Base-by-base conservation (phyloP, 1,139 yeast species). In the Arxiozyma slooffiae region DNA sequence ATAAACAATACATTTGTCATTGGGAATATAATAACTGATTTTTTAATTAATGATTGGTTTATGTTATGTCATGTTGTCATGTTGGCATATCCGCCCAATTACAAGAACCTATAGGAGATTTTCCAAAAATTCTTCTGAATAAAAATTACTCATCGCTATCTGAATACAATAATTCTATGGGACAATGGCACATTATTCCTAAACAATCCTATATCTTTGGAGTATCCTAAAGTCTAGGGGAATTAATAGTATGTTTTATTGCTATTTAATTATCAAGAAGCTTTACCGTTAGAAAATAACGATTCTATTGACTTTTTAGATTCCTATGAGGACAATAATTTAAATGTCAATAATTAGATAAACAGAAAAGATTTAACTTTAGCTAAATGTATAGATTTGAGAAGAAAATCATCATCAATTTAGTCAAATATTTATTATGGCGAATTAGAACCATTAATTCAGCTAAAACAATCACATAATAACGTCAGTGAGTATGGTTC, bases 61-160 rank as follows among this genome's bases (percentile, higher is more conserved):
- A 55, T 63, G 52, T 55, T 66, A 38, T 50, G 61, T 48, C 60
- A 66, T 9, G 52, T 67, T 21, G 57, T 63, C 16, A 60, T 62
- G 24, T 53, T 67, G 48, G 69, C 70, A 18, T 67, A 66, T 50
- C 70, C 70, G n/a, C n/a, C 14, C 70, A 67, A 52, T 47, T 59
- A n/a, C 63, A 63, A 37, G 61, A 60, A 36, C 48, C 51, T 51
- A 45, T 44, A 50, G 41, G 30, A n/a, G 17, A 18, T 17, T 14
- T 30, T 14, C 18, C 23, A 16, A 8, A 38, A 30, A 9, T 30
- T 11, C 11, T 11, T 30, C 5, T 2, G 3, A 14, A 30, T 30
- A 11, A 9, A 30, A 30, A 30, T 30, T 11, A 11, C n/a, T 30
- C 36, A 30, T 11, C 18, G 8, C 18, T 11, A 2, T 42, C 38